A percentile compares a stretch with the other conserved stretches of the same genome.
Evolutionary conservation across 345 rosid species (phyloP).

Genomic region (Citrus medica): DNA sequence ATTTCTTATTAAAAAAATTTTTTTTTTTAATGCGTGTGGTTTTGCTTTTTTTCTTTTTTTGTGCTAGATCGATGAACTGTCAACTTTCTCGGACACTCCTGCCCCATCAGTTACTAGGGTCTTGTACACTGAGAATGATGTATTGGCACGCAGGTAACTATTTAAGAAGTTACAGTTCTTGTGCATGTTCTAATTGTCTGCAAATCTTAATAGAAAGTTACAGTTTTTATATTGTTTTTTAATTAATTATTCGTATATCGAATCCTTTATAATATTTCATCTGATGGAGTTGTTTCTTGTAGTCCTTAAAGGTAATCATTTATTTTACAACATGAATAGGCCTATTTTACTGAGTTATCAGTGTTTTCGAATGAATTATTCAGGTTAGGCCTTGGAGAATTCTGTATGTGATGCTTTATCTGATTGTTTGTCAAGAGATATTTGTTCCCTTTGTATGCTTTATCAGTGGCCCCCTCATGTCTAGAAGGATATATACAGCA

Average conservation of each 20-base stretch:
- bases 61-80: conserved; percentile 75
- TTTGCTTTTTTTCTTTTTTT: conserved; percentile 1
- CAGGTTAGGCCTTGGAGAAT: not conserved
- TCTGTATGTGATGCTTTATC: not conserved
- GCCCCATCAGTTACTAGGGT: conserved; percentile 88
- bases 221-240: not conserved
- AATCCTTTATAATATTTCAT: not conserved
- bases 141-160: conserved; percentile 70
- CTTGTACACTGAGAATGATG: conserved; percentile 76
- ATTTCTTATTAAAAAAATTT: not conserved
- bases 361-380: not conserved
- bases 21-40: not conserved
- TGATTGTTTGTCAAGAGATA: not conserved
- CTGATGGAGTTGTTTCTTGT: not conserved
- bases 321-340: not conserved
- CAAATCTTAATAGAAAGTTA: not conserved
- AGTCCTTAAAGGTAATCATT: not conserved
- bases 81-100: conserved; percentile 79
- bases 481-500: not conserved
- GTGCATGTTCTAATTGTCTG: not conserved
- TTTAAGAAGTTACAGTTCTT: not conserved
- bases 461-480: not conserved
- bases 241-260: not conserved
- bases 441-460: not conserved
- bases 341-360: not conserved